phyloP scores from a whole-genome alignment of 1,284 basidiomycete species.

The Malassezia brasiliensis region DNA sequence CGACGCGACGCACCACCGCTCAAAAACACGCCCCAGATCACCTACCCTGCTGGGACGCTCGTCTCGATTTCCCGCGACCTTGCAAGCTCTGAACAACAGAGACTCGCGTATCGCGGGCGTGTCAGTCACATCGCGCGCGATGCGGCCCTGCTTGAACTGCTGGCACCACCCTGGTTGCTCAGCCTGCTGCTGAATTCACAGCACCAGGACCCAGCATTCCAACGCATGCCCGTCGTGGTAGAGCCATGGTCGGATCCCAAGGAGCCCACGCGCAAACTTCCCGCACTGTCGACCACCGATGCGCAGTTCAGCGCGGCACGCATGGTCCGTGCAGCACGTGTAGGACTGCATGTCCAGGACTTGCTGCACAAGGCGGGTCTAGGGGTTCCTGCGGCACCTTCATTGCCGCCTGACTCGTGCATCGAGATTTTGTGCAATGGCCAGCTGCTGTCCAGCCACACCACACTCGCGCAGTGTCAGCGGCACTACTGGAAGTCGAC shows the following conservation, averaged over 20 bases:
- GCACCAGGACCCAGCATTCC: not conserved
- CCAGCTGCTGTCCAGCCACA: not conserved
- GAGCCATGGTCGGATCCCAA: not conserved
- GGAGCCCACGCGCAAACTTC: not conserved
- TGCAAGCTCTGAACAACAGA: not conserved
- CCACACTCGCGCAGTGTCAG: constrained; percentile 8
- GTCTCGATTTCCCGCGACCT: constrained; percentile 1
- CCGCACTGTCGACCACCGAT: not conserved
- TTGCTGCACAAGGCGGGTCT: not conserved
- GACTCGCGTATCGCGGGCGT: constrained; percentile 1
- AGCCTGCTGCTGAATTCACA: not conserved
- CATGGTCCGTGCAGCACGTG: constrained; percentile 1
- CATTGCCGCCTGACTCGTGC: not conserved
- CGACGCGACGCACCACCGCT: not conserved
- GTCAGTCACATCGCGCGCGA: constrained; percentile 1
- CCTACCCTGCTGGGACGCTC: not conserved
- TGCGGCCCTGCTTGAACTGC: constrained; percentile 5
- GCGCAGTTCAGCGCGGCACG: not conserved
- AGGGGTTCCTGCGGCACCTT: not conserved
- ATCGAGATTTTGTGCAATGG: constrained; percentile 15
- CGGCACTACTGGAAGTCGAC: constrained; percentile 1
- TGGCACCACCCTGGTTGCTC: constrained; percentile 11
- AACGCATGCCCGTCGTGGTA: not conserved
- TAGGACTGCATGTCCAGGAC: not conserved
- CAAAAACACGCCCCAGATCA: not conserved